Percentiles rank a stretch among this genome's conserved stretches.
Evolutionary conservation across 345 rosid species (phyloP).

Genomic region (Linum lewisii): DNA sequence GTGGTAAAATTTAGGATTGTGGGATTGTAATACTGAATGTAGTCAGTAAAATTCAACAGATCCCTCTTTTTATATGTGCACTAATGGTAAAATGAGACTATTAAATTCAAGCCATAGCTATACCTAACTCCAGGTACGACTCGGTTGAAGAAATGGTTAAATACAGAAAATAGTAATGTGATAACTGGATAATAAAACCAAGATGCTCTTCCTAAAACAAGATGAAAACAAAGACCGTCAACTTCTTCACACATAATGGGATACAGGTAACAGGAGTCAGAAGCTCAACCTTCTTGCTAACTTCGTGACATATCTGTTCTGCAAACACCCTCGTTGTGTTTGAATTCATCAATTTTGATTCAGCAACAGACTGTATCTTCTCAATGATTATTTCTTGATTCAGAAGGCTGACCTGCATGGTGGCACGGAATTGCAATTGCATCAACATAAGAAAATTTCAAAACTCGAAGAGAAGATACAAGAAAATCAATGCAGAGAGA

Average conservation of each 20-base stretch:
- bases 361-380: constrained; percentile 69
- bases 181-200: not conserved
- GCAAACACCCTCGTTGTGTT: constrained; percentile 65
- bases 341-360: constrained; percentile 58
- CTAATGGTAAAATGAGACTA: not conserved
- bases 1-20: constrained; percentile 1
- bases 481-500: not conserved
- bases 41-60: not conserved
- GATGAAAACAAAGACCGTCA: not conserved
- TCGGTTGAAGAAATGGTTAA: no score
- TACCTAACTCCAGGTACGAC: no score
- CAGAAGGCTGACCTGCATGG: constrained; percentile 81
- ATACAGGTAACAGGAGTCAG: constrained; percentile 11
- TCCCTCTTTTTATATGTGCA: not conserved
- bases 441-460: not conserved
- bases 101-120: not conserved
- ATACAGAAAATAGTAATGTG: not conserved
- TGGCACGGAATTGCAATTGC: not conserved
- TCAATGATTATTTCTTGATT: constrained; percentile 80
- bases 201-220: not conserved
- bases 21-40: not conserved
- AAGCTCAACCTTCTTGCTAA: constrained; percentile 1
- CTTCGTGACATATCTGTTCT: constrained; percentile 54
- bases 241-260: not conserved
- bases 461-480: not conserved